Evolutionary conservation across 2,329 filamentous ascomycete species (phyloP), one percentile per base, ranked within the genome.

Genomic region (Xylariaceae sp.): DNA sequence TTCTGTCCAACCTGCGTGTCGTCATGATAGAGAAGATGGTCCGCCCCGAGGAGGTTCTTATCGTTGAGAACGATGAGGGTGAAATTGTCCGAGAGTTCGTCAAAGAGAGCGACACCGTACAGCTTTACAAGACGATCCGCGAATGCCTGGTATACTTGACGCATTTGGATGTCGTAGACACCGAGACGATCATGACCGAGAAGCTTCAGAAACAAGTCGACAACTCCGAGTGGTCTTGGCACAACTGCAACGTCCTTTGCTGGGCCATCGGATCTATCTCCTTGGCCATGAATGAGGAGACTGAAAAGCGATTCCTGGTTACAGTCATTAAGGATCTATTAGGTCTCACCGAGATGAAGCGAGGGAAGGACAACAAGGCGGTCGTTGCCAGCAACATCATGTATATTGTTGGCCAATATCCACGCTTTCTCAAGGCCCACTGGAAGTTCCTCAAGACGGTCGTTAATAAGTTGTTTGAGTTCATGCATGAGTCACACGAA

Each of bases 1-100:
- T 98, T 17, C 74, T 98, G 40, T 92, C 92, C 8, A 97, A 95
- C 66, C 76, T 98, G 46, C 85, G 93, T 55, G 86, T 92, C 20
- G 93, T 98, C 55, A 98, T 98, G 93, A 97, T 98, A 52, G 93
- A 98, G 73, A 96, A 96, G 76, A 98, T 98, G 93, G 93, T 98
- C 23, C 82, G 91, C 35, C 93, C 93, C 1, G 93, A 98, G 70
- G 94, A 98, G 70, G 94, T 98, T 7, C 69, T 98, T 57, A 94
- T 98, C 61, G 93, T 98, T n/a, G 93, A 98, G 70, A 98, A 98
- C 66, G 93, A 98, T 53, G 93, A 98, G 69, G 93, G 94, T 53
- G 93, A 98, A 66, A 98, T 98, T 58, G 93, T 98, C 22, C 88
- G 93, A 58, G 93, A 98, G 63, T 98, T 98, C 55, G 93, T 98